Evolutionary conservation across 805 yeast species (phyloP).

Genomic region (Wickerhamiella siamensis): DNA sequence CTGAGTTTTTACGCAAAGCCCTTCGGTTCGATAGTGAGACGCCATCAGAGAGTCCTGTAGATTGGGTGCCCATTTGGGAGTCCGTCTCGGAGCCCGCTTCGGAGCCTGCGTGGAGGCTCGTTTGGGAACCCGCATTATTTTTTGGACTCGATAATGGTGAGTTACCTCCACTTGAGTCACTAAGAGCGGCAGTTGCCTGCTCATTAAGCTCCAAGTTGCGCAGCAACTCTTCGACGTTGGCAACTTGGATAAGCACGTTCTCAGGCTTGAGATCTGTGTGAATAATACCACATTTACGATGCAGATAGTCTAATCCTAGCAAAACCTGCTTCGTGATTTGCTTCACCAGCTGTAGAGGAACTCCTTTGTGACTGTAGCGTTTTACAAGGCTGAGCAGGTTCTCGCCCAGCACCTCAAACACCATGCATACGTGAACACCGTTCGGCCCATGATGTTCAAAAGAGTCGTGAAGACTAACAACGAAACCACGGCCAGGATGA

Average conservation of each 20-base stretch:
- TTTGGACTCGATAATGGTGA: not conserved
- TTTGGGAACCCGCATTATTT: not conserved
- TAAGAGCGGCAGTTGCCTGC: not conserved
- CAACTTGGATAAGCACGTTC: conserved; percentile 64
- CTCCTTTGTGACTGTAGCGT: conserved; percentile 60
- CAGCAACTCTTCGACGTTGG: conserved; percentile 69
- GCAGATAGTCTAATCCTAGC: conserved; percentile 57
- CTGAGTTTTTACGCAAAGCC: not conserved
- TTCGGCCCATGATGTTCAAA: conserved; percentile 81
- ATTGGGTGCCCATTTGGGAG: too few relatives aligned
- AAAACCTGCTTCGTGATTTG: conserved; percentile 69
- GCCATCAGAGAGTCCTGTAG: too few relatives aligned
- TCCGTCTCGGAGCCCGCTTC: too few relatives aligned
- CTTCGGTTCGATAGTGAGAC: too few relatives aligned
- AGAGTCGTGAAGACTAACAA: conserved; percentile 67
- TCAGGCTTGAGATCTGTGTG: conserved; percentile 67
- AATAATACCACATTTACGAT: conserved; percentile 57
- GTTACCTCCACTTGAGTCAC: not conserved
- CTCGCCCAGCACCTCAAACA: conserved; percentile 93
- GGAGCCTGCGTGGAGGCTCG: not conserved
- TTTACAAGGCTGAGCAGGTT: conserved; percentile 73
- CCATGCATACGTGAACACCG: conserved; percentile 93
- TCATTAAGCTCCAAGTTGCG: conserved; percentile 27
- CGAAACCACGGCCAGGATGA: conserved; percentile 72
- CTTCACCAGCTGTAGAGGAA: conserved; percentile 64